phyloP scores from a whole-genome alignment of 805 yeast species.

The Wickerhamomyces queroliae region DNA sequence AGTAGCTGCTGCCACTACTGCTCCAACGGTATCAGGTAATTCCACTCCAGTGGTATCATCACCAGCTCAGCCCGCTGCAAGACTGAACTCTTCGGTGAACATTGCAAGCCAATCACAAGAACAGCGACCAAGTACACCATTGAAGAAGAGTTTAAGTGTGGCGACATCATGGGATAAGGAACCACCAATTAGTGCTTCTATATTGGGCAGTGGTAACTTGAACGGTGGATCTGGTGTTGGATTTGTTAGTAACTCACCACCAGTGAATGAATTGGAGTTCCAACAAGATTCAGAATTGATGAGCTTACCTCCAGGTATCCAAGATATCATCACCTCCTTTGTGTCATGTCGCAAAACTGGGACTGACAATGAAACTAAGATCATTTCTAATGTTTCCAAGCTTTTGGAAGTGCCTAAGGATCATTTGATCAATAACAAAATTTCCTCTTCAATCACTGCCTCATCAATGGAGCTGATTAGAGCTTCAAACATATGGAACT shows the following conservation, averaged over 20 bases:
- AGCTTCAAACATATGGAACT: slow-evolving; percentile 81
- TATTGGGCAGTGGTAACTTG: neutral
- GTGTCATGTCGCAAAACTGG: slow-evolving; percentile 15
- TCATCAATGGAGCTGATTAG: slow-evolving; percentile 79
- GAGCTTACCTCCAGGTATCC: slow-evolving; percentile 25
- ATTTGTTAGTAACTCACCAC: slow-evolving; percentile 2
- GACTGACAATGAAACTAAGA: slow-evolving; percentile 5
- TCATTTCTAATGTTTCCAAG: slow-evolving; percentile 39
- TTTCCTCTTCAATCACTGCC: slow-evolving; percentile 63
- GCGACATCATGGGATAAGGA: slow-evolving; percentile 13
- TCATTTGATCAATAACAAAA: slow-evolving; percentile 82
- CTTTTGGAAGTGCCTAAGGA: slow-evolving; percentile 56
- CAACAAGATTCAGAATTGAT: slow-evolving; percentile 14
- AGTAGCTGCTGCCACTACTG: slow-evolving; percentile 6
- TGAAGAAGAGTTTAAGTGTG: neutral
- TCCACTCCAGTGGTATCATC: slow-evolving; percentile 9
- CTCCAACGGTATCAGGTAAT: slow-evolving; percentile 7
- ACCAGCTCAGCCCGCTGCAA: too few species aligned
- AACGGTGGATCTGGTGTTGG: neutral
- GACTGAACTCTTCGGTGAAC: too few species aligned
- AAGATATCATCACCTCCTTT: slow-evolving; percentile 23
- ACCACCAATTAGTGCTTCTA: neutral
- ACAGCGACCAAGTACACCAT: neutral
- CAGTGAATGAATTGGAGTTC: slow-evolving; percentile 11
- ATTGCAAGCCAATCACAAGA: neutral